Evolutionary conservation across 129 eudicot species (phyloP).

Genomic region (Tagetes erecta): DNA sequence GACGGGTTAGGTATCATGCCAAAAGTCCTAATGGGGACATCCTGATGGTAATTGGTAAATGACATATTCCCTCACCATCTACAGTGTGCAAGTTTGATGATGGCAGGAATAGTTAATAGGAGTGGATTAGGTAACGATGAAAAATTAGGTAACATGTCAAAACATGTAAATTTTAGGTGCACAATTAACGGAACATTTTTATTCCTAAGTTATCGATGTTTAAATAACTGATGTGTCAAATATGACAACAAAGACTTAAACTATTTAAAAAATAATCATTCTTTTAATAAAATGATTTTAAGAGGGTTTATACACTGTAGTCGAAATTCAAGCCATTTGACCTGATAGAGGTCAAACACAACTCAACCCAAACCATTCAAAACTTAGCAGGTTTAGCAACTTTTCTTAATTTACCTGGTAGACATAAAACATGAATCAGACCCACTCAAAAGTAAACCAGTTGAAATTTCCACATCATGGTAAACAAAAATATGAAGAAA

Average conservation of each 20-base stretch:
- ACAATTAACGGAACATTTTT: background rate
- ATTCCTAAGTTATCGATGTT: background rate
- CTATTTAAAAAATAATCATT: background rate
- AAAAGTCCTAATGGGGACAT: background rate
- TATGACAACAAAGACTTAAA: background rate
- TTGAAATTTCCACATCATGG: background rate
- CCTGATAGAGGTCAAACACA: background rate
- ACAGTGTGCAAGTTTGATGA: too few relatives aligned
- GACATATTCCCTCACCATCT: too few relatives aligned
- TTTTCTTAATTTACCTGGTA: background rate
- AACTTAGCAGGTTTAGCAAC: background rate
- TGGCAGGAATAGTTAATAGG: too few relatives aligned
- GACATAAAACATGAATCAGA: background rate
- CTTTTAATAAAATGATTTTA: background rate
- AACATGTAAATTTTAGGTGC: background rate
- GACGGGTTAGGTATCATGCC: background rate
- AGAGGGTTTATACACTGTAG: background rate
- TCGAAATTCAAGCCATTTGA: background rate
- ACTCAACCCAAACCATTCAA: background rate
- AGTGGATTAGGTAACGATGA: too few relatives aligned
- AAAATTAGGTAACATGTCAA: background rate
- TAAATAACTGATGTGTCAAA: background rate
- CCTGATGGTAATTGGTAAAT: too few relatives aligned
- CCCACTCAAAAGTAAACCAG: background rate
- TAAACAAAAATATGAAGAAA: background rate